A percentile compares a stretch with the other conserved stretches of the same genome.
Conservation (phyloP, 2,329 filamentous ascomycete species). For the Hypoxylon sp. region DNA sequence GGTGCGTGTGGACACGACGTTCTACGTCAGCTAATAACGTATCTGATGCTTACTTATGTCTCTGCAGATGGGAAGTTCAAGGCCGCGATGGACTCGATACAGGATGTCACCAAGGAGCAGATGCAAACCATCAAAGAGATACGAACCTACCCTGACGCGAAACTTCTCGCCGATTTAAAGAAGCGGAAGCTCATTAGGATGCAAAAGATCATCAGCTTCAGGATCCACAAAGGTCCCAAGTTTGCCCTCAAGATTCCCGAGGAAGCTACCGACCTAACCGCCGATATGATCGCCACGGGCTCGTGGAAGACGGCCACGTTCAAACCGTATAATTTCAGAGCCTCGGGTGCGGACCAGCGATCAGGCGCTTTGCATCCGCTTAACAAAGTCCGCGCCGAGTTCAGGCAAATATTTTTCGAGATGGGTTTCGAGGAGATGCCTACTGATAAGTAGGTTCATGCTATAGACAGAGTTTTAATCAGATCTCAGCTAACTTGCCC, state of each 20-base stretch:
- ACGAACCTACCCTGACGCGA: slow-evolving; percentile 76
- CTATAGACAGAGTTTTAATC: background rate
- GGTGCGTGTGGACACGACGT: slow-evolving; percentile 17
- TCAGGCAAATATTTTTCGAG: slow-evolving; percentile 94
- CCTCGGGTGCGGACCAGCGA: slow-evolving; percentile 70
- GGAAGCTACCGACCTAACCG: slow-evolving; percentile 95
- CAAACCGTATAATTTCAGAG: slow-evolving; percentile 74
- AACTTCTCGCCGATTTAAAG: slow-evolving; percentile 83
- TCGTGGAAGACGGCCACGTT: slow-evolving; percentile 93
- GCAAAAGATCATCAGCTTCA: slow-evolving; percentile 88
- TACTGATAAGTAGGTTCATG: slow-evolving; percentile 60
- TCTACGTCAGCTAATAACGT: background rate
- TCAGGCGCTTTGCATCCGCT: slow-evolving; percentile 75
- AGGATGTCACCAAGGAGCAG: slow-evolving; percentile 82
- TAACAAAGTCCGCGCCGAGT: slow-evolving; percentile 95
- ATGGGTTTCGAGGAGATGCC: slow-evolving; percentile 99
- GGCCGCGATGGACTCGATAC: slow-evolving; percentile 70
- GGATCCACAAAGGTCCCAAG: slow-evolving; percentile 84
- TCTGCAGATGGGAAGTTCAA: slow-evolving; percentile 58
- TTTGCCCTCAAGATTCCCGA: slow-evolving; percentile 90
- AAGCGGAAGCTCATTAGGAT: slow-evolving; percentile 91
- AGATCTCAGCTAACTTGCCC: slow-evolving; percentile 8
- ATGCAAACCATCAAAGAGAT: slow-evolving; percentile 79
- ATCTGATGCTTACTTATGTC: slow-evolving; percentile 58
- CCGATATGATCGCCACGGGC: slow-evolving; percentile 88